phyloP scores from a whole-genome alignment of 2,329 filamentous ascomycete species.

The Pseudopithomyces maydicus region DNA sequence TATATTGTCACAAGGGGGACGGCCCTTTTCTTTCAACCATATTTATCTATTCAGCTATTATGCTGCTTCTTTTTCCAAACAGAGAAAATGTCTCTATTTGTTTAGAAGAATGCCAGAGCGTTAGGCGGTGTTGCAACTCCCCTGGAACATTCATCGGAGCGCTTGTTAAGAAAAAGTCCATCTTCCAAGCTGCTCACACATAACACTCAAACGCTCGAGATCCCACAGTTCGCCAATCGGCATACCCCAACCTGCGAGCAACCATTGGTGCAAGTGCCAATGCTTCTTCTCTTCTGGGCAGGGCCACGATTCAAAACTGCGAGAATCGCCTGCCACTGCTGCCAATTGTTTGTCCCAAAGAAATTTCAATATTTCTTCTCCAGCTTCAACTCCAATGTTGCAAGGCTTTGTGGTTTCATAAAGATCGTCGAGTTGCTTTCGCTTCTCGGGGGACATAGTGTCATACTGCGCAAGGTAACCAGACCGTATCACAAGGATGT shows the following conservation, averaged over 20 bases:
- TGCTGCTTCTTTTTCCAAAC: too few species aligned
- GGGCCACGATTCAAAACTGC: background rate
- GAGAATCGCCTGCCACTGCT: background rate
- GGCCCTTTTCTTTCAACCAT: too few species aligned
- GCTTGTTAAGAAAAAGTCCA: background rate
- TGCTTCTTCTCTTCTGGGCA: too few species aligned
- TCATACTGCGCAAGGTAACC: background rate
- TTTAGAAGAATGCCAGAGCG: too few species aligned
- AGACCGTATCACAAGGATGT: background rate
- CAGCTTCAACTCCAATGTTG: background rate
- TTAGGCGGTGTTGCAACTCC: too few species aligned
- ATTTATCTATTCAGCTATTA: too few species aligned
- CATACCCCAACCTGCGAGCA: background rate
- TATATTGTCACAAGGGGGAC: too few species aligned
- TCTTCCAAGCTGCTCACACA: background rate
- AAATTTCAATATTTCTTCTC: background rate
- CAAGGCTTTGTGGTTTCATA: too few species aligned
- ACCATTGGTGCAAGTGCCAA: background rate
- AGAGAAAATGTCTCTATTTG: too few species aligned
- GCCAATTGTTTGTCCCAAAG: background rate
- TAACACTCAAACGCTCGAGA: background rate
- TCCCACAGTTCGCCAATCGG: background rate
- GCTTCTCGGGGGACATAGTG: background rate
- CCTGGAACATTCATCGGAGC: background rate
- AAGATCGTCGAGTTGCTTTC: too few species aligned